Evolutionary conservation across 2,329 filamentous ascomycete genomes (phyloP), one percentile per base, ranked within the genome.

Genomic region (Epichloe sp.): DNA sequence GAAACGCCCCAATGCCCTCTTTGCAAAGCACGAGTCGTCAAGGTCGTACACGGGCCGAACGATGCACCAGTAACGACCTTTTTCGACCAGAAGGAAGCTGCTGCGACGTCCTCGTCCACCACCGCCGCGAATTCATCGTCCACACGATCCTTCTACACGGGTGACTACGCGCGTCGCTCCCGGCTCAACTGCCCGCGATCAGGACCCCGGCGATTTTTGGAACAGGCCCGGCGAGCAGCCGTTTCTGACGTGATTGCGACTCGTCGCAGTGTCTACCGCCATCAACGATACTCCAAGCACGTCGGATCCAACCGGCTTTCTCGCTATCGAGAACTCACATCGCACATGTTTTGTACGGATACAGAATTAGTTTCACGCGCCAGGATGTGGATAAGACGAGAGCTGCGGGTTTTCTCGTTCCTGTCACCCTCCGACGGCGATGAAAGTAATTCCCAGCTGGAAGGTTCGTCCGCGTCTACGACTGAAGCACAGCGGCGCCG

Each of bases 281-380:
- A 83, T 53, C 73, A 80, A 38, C 76, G 86, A 3, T 93, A 82
- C 66, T 91, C 87, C 2, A 75, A 88, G 2, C 87, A 95, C 59
- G 80, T 96, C 4, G 91, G 90, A 44, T 81, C 84, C 2, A 95
- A 93, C 62, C 78, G 80, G 0, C 67, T 83, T n/a, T 93, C 88
- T 0, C 76, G 79, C 26, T 93, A 91, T 66, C 77, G 76, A 47
- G 85, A 89, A 54, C 71, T 95, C 34, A 85, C 83, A 0, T 85
- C 88, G 0, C 66, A 75, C 4, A 65, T 79, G 8, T 84, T 96
- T 62, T 71, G 75, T 52, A 67, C 66, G 1, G 84, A 88, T 21
- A 66, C 78, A 0, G 77, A 82, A 21, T 76, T 95, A 0, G 76
- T 88, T 17, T 85, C 84, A 0, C 83, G 86, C 37, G 89, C 90